Evolutionary conservation across 805 yeast genomes (phyloP), one percentile per base, ranked within the genome.

Genomic region (Pichia rugopelliculosa): DNA sequence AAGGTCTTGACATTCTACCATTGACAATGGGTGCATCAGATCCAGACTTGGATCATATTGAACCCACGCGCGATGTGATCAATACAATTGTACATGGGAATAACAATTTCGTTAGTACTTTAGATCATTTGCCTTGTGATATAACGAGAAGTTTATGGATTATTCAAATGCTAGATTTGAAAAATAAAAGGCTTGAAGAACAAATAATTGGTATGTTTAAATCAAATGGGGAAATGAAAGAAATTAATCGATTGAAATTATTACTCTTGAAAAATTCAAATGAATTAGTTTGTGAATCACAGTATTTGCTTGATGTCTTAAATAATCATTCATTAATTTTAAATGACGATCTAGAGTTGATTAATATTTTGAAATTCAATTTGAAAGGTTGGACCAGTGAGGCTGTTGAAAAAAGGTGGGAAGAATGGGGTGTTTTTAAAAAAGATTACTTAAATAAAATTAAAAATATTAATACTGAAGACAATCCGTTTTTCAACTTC

Each of bases 71-170:
- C 2, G 23, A 15, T 17, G 45, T 51, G 6, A 41, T 55, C 2
- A 64, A 59, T 41, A 58, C 65, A 0, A 56, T 65, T 18, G 52
- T 58, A n/a, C 58, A 59, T 27, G 65, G 64, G 1, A 59, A 59
- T 36, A 65, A 64, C 48, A 66, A 66, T 18, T 65, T 66, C 46
- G 64, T 66, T 12, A 66, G 68, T 8, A 62, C 65, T 11, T 53
- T 68, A 45, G 72, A 68, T 47, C 72, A 68, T 48, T 45, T 68
- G 15, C 72, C 72, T 1, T 68, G 72, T 49, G 72, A 68, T 45
- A 51, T 68, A 9, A 67, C 65, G 20, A 50, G 70, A 38, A 64
- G 67, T 3, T 46, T 68, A 41, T 68, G 72, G 71, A 34, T 68
- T 10, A 59, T 65, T 6, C 72, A 68, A 48, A 58, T 60, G 17